Evolutionary conservation across 805 yeast genomes (phyloP), one percentile per base, ranked within the genome.

Genomic region (Lipomyces starkeyi): DNA sequence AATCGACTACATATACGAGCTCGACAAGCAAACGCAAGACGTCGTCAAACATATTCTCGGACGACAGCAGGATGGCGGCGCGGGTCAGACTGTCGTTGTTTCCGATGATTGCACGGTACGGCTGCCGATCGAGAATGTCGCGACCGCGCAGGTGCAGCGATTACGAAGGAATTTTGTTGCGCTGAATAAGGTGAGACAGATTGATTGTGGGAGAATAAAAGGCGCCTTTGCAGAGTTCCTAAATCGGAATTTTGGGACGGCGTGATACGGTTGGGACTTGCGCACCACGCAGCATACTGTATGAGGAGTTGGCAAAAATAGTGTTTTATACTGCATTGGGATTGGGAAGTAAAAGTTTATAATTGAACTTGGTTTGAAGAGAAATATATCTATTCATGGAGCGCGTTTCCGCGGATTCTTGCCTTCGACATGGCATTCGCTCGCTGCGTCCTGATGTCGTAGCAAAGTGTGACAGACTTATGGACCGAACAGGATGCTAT

Each of bases 91-190:
- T 5, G 80, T 80, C 61, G 79, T 80, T 64, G 83, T 75, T 65
- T 84, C 78, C 32, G 78, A 75, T 2, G 67, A 69, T 5, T 81
- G 81, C 13, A 75, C 84, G 54, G 85, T 92, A 2, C 86, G 85
- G 20, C 78, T 94, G 74, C 97, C 97, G 1, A 74, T 85, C 1
- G 79, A 80, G 4, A 78, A 84, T 0, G 86, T 90, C 8, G 85
- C 91, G 14, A 81, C 88, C 53, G 91, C 97, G 0, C 93, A 91
- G 75, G 76, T 95, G 63, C 97, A 93, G 74, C 82, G 99, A 68
- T 81, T 91, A 14, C 83, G 97, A 77, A 84, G 99, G 73, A 88
- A 93, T 20, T 94, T 90, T 78, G 86, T 93, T n/a, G 83, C 86
- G 53, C 82, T 94, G 77, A 92, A 94, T 76, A 85, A 91, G 73